Conservation (phyloP, 2,329 filamentous ascomycete genomes). For the Aspergillus sp. region DNA sequence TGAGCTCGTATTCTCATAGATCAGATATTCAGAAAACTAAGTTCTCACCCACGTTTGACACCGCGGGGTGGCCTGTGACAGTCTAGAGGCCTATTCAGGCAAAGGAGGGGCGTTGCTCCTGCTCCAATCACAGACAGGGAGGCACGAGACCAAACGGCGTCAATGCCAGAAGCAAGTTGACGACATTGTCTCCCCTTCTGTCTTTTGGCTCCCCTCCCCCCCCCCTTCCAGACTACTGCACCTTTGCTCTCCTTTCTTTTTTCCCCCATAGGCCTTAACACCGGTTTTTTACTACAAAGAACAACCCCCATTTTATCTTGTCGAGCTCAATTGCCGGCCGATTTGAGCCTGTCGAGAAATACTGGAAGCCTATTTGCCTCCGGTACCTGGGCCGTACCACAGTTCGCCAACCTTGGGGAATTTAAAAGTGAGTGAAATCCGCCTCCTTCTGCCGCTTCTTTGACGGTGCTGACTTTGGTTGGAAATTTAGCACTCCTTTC, state of each 20-base stretch:
- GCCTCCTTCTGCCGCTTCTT: not conserved
- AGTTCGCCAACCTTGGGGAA: not conserved
- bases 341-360: not conserved
- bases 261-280: conserved; percentile 17
- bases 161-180: conserved; percentile 2
- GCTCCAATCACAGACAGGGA: conserved; percentile 15
- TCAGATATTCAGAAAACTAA: not conserved
- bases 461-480: not conserved
- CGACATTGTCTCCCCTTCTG: conserved; percentile 9
- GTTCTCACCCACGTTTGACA: conserved; percentile 3
- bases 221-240: not conserved
- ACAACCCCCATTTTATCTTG: conserved; percentile 6
- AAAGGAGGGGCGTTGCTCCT: conserved; percentile 13
- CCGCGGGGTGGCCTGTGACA: not conserved
- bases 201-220: not conserved
- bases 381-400: not conserved
- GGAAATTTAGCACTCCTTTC: not conserved
- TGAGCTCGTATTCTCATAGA: not conserved
- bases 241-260: conserved; percentile 12
- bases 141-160: conserved; percentile 19
- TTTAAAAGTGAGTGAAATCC: not conserved
- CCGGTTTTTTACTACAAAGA: conserved; percentile 2
- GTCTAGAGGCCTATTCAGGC: not conserved
- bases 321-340: conserved; percentile 17
- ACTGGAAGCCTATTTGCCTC: not conserved